phyloP scores from a whole-genome alignment of 805 yeast genomes.

The Barnettozyma vustinii region DNA sequence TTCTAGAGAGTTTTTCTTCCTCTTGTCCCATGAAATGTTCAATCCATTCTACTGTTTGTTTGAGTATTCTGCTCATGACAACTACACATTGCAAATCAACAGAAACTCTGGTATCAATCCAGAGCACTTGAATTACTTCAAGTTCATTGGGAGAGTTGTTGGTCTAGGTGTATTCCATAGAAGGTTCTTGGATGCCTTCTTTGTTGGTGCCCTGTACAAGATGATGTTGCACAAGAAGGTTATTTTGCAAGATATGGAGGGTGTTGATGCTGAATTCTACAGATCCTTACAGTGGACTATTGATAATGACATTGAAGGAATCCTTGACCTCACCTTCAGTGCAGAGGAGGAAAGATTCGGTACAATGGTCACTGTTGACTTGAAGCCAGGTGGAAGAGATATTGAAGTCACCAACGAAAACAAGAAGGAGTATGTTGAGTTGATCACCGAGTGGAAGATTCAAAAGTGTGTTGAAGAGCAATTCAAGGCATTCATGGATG shows the following conservation, averaged over 20 bases:
- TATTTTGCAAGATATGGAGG: constrained; percentile 94
- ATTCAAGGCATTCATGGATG: constrained; percentile 93
- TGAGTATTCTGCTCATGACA: constrained; percentile 97
- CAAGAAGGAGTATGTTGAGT: constrained; percentile 91
- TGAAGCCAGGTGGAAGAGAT: constrained; percentile 82
- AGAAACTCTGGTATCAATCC: constrained; percentile 97
- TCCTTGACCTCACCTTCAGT: constrained; percentile 84
- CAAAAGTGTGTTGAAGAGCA: constrained; percentile 91
- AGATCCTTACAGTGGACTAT: constrained; percentile 93
- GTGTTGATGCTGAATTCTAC: constrained; percentile 96
- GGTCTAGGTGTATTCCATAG: constrained; percentile 98
- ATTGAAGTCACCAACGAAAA: constrained; percentile 92
- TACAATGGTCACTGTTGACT: constrained; percentile 80
- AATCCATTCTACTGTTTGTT: constrained; percentile 96
- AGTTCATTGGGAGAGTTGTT: constrained; percentile 96
- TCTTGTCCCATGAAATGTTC: constrained; percentile 96
- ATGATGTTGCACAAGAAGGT: constrained; percentile 96
- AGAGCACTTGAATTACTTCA: constrained; percentile 96
- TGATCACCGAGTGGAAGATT: constrained; percentile 94
- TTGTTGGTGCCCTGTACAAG: constrained; percentile 96
- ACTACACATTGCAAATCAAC: constrained; percentile 94
- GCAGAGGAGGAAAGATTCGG: constrained; percentile 94
- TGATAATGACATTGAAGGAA: constrained; percentile 87
- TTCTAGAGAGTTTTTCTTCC: constrained; percentile 94
- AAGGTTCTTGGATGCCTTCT: constrained; percentile 95